These are phyloP conservation scores for Domatiomyces globalis DNA, from an alignment of 2,329 filamentous ascomycete genomes.

Conservation along the genomic window DNA sequence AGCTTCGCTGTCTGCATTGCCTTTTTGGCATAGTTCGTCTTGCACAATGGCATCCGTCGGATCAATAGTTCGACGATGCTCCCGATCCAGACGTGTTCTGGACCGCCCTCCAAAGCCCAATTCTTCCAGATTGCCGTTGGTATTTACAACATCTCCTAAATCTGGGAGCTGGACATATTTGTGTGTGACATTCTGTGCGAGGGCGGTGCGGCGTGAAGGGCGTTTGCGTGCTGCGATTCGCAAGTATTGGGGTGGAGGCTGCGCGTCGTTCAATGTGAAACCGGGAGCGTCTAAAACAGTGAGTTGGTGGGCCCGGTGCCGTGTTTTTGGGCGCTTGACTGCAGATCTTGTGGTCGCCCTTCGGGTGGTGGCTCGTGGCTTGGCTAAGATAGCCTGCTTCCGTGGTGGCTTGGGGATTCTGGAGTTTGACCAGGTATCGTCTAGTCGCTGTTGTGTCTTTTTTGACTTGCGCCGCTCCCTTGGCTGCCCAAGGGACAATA, in stretches of 20 bases:
- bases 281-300: constrained; percentile 16
- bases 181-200: constrained; percentile 28
- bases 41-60: neutral
- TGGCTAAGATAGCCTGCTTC: neutral
- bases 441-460: constrained; percentile 7
- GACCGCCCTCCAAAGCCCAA: constrained; percentile 29
- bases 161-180: constrained; percentile 42
- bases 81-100: neutral
- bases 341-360: neutral
- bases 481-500: constrained; percentile 9
- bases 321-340: neutral
- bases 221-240: constrained; percentile 41
- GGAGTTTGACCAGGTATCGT: neutral
- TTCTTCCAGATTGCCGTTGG: constrained; percentile 33
- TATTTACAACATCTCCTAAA: constrained; percentile 40
- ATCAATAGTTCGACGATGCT: neutral
- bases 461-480: constrained; percentile 1
- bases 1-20: neutral
- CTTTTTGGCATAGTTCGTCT: neutral
- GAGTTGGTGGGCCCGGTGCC: constrained; percentile 1
- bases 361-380: neutral
- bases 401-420: neutral
- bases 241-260: constrained; percentile 39
- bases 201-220: constrained; percentile 34
- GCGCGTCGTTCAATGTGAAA: constrained; percentile 2